phyloP scores from a whole-genome alignment of 2,329 filamentous ascomycete genomes.

The Arthrocladium fulminans region DNA sequence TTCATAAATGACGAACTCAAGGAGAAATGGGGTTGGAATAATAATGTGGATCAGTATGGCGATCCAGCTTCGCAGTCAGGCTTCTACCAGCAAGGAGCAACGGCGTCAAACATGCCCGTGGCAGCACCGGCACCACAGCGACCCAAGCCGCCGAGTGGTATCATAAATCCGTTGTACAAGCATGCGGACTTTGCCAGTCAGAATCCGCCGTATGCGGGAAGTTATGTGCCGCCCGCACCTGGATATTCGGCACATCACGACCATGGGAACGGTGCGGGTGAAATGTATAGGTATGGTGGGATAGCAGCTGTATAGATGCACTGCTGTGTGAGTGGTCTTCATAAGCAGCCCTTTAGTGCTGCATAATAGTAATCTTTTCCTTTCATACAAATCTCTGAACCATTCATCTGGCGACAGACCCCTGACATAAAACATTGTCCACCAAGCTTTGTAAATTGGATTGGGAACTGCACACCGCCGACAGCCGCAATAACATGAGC shows the following conservation, averaged over 20 bases:
- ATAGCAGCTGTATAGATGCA: slow-evolving; percentile 14
- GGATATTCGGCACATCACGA: slow-evolving; percentile 13
- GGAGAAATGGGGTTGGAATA: slow-evolving; percentile 66
- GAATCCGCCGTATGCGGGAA: slow-evolving; percentile 71
- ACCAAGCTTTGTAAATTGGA: too few species aligned
- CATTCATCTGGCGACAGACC: too few species aligned
- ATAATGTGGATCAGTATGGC: slow-evolving; percentile 28
- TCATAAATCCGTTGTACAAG: slow-evolving; percentile 62
- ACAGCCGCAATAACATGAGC: too few species aligned
- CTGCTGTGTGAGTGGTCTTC: too few species aligned
- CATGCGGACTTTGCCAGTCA: slow-evolving; percentile 67
- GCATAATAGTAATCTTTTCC: background rate
- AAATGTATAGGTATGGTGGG: slow-evolving; percentile 20
- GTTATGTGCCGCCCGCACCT: slow-evolving; percentile 59
- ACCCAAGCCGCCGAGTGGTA: slow-evolving; percentile 34
- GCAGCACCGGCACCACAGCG: slow-evolving; percentile 27
- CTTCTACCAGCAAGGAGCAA: slow-evolving; percentile 17
- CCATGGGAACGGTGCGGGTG: background rate
- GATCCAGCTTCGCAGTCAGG: slow-evolving; percentile 25
- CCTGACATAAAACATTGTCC: too few species aligned
- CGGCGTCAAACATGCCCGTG: slow-evolving; percentile 5
- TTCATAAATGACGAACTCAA: slow-evolving; percentile 65
- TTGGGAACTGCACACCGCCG: too few species aligned
- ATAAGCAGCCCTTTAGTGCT: background rate
- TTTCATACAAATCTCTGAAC: background rate